phyloP scores from a whole-genome alignment of 2,329 filamentous ascomycete species.

The Pyrenophora graminea region DNA sequence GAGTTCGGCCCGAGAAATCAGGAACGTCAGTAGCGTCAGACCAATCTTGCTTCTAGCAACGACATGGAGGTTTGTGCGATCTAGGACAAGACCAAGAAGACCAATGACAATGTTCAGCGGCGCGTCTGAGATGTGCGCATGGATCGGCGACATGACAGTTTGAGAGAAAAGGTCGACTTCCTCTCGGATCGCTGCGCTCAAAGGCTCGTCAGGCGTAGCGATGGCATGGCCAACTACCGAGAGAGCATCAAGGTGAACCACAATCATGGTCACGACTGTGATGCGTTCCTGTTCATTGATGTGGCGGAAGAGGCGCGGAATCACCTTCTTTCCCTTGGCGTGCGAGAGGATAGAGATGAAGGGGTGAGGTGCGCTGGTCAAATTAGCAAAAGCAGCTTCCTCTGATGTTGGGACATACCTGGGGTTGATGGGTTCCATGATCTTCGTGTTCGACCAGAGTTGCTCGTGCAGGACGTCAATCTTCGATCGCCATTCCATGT shows the following conservation, averaged over 20 bases:
- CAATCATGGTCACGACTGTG: slow-evolving; percentile 93
- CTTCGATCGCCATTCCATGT: slow-evolving; percentile 78
- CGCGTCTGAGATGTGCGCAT: slow-evolving; percentile 88
- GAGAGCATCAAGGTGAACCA: slow-evolving; percentile 88
- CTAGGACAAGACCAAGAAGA: slow-evolving; percentile 80
- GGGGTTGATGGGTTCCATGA: slow-evolving; percentile 82
- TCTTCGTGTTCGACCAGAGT: slow-evolving; percentile 85
- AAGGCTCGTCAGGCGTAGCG: slow-evolving; percentile 71
- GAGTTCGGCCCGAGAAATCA: slow-evolving; percentile 90
- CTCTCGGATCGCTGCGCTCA: slow-evolving; percentile 74
- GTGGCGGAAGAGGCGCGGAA: slow-evolving; percentile 92
- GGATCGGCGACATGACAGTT: slow-evolving; percentile 85
- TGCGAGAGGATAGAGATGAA: slow-evolving; percentile 97
- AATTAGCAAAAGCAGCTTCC: slow-evolving; percentile 17
- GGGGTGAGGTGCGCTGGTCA: slow-evolving; percentile 70
- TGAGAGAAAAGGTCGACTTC: slow-evolving; percentile 90
- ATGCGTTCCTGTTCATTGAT: slow-evolving; percentile 91
- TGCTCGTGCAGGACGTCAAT: slow-evolving; percentile 73
- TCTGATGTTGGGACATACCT: slow-evolving; percentile 45
- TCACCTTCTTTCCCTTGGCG: slow-evolving; percentile 93
- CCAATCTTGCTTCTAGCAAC: slow-evolving; percentile 87
- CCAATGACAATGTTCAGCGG: slow-evolving; percentile 89
- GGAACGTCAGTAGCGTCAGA: slow-evolving; percentile 86
- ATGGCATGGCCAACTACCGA: slow-evolving; percentile 86
- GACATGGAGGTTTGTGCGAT: slow-evolving; percentile 79